Base-by-base conservation (phyloP, 139 green algal species). In the Desmodesmus armatus region DNA sequence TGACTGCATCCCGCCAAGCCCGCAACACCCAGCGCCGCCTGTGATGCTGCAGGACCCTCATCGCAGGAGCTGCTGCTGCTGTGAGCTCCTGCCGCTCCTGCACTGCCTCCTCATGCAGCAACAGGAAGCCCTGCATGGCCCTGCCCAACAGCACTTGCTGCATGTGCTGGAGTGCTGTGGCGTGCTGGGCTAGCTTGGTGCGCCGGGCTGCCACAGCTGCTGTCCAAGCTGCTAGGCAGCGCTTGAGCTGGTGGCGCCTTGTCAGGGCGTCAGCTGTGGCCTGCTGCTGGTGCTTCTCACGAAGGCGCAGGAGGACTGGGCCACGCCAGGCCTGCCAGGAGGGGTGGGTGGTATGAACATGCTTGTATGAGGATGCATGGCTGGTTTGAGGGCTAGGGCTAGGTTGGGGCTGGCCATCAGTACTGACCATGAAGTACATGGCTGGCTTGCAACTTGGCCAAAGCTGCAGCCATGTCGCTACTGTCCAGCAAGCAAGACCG, bases 281-380 rank as follows among this genome's bases (percentile, higher is more conserved):
- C 55, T 60, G 76, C 76, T 60, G 76, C 19, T 9, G 5, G 9
- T 37, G 55, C 39, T 82, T 82, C 35, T 72, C 35, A 37, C 40
- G 53, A 53, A 40, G 35, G 11, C 72, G 76, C 37, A 60, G 76
- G 55, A 71, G n/a, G 76, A 73, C 71, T 9, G 76, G 76, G 7
- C 76, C 76, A 29, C 37, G 53, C 76, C 76, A 82, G 31, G 55
- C 76, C 76, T 82, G 53, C n/a, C n/a, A n/a, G n/a, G n/a, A n/a
- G n/a, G n/a, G n/a, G n/a, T n/a, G n/a, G n/a, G n/a, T n/a, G n/a
- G n/a, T n/a, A n/a, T n/a, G n/a, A n/a, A n/a, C n/a, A n/a, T n/a
- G n/a, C n/a, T n/a, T n/a, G n/a, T n/a, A n/a, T n/a, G n/a, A n/a
- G n/a, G n/a, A n/a, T n/a, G n/a, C n/a, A n/a, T n/a, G n/a, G n/a